Evolutionary conservation across 805 yeast species (phyloP).

Genomic region (Metschnikowia continentalis): DNA sequence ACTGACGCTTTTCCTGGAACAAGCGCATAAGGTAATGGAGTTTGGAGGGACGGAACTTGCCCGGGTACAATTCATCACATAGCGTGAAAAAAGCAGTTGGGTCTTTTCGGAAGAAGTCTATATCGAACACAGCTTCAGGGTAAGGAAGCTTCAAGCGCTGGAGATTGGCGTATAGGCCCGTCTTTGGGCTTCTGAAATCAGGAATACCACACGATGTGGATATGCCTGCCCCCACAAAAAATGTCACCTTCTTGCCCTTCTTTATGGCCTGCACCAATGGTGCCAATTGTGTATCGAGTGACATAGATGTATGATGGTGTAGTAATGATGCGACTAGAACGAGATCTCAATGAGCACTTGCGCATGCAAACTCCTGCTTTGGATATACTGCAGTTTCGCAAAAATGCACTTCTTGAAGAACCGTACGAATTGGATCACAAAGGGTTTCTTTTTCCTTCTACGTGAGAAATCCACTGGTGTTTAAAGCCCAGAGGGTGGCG

Average conservation of each 20-base stretch:
- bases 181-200: slow-evolving; percentile 86
- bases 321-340: background rate
- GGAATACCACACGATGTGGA: slow-evolving; percentile 95
- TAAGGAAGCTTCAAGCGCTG: slow-evolving; percentile 72
- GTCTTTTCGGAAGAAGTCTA: slow-evolving; percentile 66
- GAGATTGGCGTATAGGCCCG: slow-evolving; percentile 82
- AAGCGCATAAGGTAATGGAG: slow-evolving; percentile 72
- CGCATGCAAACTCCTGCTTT: slow-evolving; percentile 6
- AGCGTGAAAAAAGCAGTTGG: slow-evolving; percentile 84
- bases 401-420: background rate
- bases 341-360: background rate
- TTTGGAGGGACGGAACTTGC: slow-evolving; percentile 75
- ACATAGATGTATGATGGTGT: background rate
- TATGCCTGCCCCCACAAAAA: slow-evolving; percentile 89
- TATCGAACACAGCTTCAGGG: slow-evolving; percentile 94
- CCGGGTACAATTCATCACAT: slow-evolving; percentile 85
- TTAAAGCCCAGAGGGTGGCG: background rate
- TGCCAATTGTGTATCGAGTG: slow-evolving; percentile 16
- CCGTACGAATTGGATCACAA: too few relatives aligned
- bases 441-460: too few relatives aligned
- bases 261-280: slow-evolving; percentile 32
- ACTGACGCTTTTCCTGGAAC: slow-evolving; percentile 56
- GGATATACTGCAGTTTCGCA: background rate
- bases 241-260: slow-evolving; percentile 41
- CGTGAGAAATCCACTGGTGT: background rate